A percentile compares a stretch with the other conserved stretches of the same genome.
phyloP scores from a whole-genome alignment of 176 grass and related monocot species.

The Chrysopogon serrulatus region DNA sequence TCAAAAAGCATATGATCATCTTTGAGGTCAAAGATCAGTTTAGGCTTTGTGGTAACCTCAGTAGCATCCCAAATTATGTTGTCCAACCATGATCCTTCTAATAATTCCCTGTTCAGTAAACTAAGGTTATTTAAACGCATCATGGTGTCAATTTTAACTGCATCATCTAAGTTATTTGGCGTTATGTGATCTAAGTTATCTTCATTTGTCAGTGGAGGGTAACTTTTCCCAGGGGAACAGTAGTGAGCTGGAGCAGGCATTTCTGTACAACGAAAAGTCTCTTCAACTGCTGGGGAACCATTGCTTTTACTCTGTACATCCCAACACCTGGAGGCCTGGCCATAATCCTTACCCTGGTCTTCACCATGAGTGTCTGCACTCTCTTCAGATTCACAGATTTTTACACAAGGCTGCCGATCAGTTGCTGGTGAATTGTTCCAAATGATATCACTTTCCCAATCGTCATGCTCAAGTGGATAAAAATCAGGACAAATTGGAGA shows the following conservation, averaged over 20 bases:
- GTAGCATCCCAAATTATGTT: slow-evolving; percentile 80
- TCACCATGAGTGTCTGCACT: slow-evolving; percentile 38
- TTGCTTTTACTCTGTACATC: slow-evolving; percentile 33
- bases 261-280: slow-evolving; percentile 44
- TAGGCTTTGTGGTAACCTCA: slow-evolving; percentile 64
- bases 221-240: slow-evolving; percentile 11
- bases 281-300: slow-evolving; percentile 1
- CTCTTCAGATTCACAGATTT: slow-evolving; percentile 65
- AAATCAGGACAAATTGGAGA: slow-evolving; percentile 74
- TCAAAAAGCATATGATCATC: slow-evolving; percentile 99
- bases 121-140: slow-evolving; percentile 57
- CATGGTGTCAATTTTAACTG: slow-evolving; percentile 41
- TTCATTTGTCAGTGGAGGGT: slow-evolving; percentile 31
- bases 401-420: slow-evolving; percentile 38
- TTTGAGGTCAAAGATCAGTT: slow-evolving; percentile 90
- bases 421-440: slow-evolving; percentile 87
- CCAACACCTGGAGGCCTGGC: not conserved
- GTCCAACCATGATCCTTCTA: slow-evolving; percentile 86
- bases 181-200: slow-evolving; percentile 21
- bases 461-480: slow-evolving; percentile 86
- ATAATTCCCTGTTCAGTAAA: slow-evolving; percentile 71
- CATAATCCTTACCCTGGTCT: slow-evolving; percentile 29
- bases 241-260: slow-evolving; percentile 41
- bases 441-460: slow-evolving; percentile 91
- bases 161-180: slow-evolving; percentile 30